Conservation (phyloP, 2,329 filamentous ascomycete species). For the Fusarium verrucosum region DNA sequence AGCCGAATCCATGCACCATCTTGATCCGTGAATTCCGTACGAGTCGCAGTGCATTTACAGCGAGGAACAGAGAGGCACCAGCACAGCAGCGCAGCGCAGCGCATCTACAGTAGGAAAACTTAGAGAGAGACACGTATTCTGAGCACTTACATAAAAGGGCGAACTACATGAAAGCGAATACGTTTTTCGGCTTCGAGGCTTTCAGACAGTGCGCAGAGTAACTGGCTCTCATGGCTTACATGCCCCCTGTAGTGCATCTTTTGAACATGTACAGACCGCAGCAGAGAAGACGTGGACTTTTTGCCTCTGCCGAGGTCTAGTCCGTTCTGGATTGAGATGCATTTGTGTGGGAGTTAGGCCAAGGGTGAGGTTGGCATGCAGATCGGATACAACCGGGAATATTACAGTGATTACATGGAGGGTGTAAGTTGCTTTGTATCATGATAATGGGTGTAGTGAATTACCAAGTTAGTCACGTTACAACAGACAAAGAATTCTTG, state of each 20-base stretch:
- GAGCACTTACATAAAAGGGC: not conserved
- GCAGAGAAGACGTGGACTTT: slow-evolving; percentile 18
- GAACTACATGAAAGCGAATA: slow-evolving; percentile 3
- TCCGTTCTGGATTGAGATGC: slow-evolving; percentile 12
- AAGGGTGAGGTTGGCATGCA: slow-evolving; percentile 1
- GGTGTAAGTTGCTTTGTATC: no score
- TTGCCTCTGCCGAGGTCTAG: slow-evolving; percentile 14
- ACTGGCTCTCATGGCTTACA: slow-evolving; percentile 19
- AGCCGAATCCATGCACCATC: slow-evolving; percentile 12
- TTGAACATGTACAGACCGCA: slow-evolving; percentile 7
- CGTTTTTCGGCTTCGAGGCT: not conserved
- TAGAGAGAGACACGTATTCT: slow-evolving; percentile 37
- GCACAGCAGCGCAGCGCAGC: slow-evolving; percentile 19
- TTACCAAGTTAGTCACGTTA: not conserved
- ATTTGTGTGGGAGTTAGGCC: slow-evolving; percentile 7
- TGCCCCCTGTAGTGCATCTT: slow-evolving; percentile 7
- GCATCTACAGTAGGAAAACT: not conserved
- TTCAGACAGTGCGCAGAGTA: slow-evolving; percentile 20
- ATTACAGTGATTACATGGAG: slow-evolving; percentile 2
- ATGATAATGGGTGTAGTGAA: not conserved
- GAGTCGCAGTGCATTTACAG: slow-evolving; percentile 28
- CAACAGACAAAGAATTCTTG: not conserved
- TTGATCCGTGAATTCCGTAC: not conserved
- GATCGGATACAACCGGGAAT: not conserved
- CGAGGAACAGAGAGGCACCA: slow-evolving; percentile 25